These are phyloP conservation scores for Trypanosoma lewisi DNA, from an alignment of 208 protist species.

Conservation along the genomic window DNA sequence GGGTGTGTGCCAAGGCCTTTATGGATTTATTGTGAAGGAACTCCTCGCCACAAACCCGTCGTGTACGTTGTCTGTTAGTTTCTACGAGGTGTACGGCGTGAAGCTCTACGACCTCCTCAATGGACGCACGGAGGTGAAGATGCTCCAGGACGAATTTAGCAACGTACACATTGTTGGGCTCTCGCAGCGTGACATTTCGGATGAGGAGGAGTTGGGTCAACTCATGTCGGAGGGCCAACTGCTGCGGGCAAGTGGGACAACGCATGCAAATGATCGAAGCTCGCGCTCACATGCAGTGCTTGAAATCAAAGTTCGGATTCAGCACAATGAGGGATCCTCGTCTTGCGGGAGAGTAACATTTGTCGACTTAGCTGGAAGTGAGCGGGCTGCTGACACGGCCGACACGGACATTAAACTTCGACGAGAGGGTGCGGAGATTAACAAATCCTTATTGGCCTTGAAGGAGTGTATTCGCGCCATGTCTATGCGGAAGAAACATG, in stretches of 20 bases:
- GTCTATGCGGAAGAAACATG: conserved; percentile 87
- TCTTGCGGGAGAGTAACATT: conserved; percentile 93
- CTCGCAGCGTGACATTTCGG: conserved; percentile 64
- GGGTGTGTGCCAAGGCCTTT: conserved; percentile 70
- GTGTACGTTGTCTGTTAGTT: conserved; percentile 63
- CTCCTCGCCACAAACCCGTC: conserved; percentile 70
- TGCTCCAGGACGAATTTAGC: conserved; percentile 91
- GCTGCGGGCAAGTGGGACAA: conserved; percentile 76
- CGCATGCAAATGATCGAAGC: conserved; percentile 83
- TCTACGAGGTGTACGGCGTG: conserved; percentile 94
- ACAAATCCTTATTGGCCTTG: conserved; percentile 96
- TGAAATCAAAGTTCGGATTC: conserved; percentile 61
- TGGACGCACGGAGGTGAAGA: conserved; percentile 71
- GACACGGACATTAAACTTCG: conserved; percentile 87
- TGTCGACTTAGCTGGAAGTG: conserved; percentile 98
- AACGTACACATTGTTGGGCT: conserved; percentile 93
- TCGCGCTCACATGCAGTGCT: conserved; percentile 85
- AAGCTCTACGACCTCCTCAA: conserved; percentile 95
- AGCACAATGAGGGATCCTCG: background rate
- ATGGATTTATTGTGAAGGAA: conserved; percentile 90
- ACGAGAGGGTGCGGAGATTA: conserved; percentile 96
- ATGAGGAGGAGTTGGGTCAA: conserved; percentile 64
- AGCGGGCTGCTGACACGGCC: conserved; percentile 93
- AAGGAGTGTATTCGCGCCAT: conserved; percentile 98
- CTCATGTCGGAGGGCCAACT: conserved; percentile 81